Evolutionary conservation across 139 green algal genomes (phyloP).

Genomic region (Coelastrella sp.): DNA sequence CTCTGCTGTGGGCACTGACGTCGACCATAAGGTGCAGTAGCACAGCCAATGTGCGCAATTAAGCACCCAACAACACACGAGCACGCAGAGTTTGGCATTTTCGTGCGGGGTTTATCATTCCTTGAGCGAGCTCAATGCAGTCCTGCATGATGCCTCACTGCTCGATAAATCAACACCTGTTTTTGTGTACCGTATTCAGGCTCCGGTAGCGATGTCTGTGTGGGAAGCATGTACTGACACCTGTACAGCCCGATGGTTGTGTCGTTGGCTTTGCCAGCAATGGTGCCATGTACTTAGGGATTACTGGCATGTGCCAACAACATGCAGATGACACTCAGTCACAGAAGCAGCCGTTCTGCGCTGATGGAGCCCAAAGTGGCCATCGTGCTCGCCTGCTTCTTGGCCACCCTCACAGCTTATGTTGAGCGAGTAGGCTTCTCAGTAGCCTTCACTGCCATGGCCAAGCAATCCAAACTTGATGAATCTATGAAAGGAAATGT

Average conservation of each 20-base stretch:
- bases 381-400: constrained; percentile 83
- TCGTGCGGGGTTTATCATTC: background rate
- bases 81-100: background rate
- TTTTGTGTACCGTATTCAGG: too few species aligned
- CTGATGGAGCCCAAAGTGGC: constrained; percentile 67
- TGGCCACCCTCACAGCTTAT: constrained; percentile 91
- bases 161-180: too few species aligned
- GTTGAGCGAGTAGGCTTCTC: constrained; percentile 97
- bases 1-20: background rate
- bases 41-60: background rate
- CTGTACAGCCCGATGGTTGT: background rate
- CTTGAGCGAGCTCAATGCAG: too few species aligned
- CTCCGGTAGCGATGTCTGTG: too few species aligned
- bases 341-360: background rate
- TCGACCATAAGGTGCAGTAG: background rate
- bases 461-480: constrained; percentile 68
- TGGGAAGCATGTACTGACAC: background rate
- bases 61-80: background rate
- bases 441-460: constrained; percentile 93
- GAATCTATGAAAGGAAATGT: constrained; percentile 91
- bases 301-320: background rate
- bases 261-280: background rate
- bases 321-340: too few species aligned
- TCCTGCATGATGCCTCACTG: too few species aligned
- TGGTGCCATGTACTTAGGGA: background rate